Percentiles rank a stretch among this genome's conserved stretches.
Evolutionary conservation across 2,329 filamentous ascomycete species (phyloP).

Genomic region (Stemphylium beticola): DNA sequence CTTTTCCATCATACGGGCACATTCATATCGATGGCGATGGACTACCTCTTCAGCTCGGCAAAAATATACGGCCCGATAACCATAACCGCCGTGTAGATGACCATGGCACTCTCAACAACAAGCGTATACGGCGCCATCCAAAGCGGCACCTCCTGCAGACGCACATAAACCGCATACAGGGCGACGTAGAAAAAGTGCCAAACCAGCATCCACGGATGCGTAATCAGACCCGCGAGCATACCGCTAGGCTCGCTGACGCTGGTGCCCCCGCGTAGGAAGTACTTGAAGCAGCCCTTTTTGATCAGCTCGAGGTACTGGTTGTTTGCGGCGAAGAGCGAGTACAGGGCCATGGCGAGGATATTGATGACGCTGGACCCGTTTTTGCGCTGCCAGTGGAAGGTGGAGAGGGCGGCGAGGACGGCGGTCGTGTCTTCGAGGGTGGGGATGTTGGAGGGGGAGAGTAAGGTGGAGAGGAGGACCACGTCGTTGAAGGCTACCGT

Average conservation of each 20-base stretch:
- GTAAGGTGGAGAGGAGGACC: constrained; percentile 74
- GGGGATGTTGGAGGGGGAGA: constrained; percentile 72
- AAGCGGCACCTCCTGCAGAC: constrained; percentile 56
- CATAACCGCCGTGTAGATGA: constrained; percentile 80
- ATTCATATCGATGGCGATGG: too few relatives aligned
- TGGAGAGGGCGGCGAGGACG: constrained; percentile 71
- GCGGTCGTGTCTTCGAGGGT: constrained; percentile 69
- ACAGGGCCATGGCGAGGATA: constrained; percentile 94
- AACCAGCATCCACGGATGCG: constrained; percentile 77
- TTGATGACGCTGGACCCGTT: constrained; percentile 86
- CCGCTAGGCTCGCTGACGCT: constrained; percentile 80
- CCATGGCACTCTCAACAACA: constrained; percentile 68
- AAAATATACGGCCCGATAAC: constrained; percentile 85
- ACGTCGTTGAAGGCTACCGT: constrained; percentile 96
- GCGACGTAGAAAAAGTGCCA: constrained; percentile 96
- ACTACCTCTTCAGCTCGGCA: constrained; percentile 62
- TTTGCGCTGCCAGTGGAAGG: constrained; percentile 90
- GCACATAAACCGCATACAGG: constrained; percentile 82
- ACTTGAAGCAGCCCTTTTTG: constrained; percentile 88
- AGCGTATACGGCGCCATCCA: constrained; percentile 57
- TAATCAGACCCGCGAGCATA: constrained; percentile 80
- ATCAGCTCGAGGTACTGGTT: constrained; percentile 69
- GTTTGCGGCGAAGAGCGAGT: constrained; percentile 87
- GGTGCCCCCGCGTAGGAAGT: constrained; percentile 78
- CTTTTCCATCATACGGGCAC: too few relatives aligned